These are phyloP conservation scores for Alloascoidea africana DNA, from an alignment of 805 yeast genomes.

Conservation along the genomic window DNA sequence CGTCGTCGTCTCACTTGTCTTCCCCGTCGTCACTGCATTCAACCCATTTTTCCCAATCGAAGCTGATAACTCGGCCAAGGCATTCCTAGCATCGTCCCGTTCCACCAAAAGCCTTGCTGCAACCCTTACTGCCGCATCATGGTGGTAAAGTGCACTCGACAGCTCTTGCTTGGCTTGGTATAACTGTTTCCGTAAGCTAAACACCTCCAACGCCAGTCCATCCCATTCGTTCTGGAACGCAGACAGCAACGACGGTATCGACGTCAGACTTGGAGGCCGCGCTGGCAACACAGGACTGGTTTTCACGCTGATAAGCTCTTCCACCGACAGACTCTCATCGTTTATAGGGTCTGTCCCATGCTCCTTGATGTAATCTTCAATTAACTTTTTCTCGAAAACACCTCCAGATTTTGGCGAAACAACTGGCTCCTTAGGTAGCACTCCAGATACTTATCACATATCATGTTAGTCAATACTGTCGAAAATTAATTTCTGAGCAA, in stretches of 20 bases:
- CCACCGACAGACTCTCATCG: slow-evolving; percentile 39
- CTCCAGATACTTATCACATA: slow-evolving; percentile 72
- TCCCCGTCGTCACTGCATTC: background rate
- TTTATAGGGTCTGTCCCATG: slow-evolving; percentile 65
- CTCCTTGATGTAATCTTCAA: slow-evolving; percentile 46
- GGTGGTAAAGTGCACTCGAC: slow-evolving; percentile 63
- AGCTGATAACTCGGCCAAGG: slow-evolving; percentile 33
- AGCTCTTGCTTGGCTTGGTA: slow-evolving; percentile 53
- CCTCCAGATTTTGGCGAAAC: slow-evolving; percentile 47
- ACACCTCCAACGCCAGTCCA: slow-evolving; percentile 66
- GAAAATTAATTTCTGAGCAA: no score
- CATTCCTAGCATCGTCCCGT: slow-evolving; percentile 56
- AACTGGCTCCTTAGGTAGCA: slow-evolving; percentile 55
- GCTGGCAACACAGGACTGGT: slow-evolving; percentile 19
- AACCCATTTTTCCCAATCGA: background rate
- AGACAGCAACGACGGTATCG: slow-evolving; percentile 67
- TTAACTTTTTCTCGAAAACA: slow-evolving; percentile 49
- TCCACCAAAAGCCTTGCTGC: slow-evolving; percentile 66
- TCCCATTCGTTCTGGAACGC: slow-evolving; percentile 86
- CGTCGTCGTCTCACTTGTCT: background rate
- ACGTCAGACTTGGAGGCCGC: slow-evolving; percentile 33
- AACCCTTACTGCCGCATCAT: slow-evolving; percentile 84
- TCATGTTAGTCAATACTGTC: no score
- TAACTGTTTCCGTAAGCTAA: slow-evolving; percentile 59
- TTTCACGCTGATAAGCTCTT: slow-evolving; percentile 38